Evolutionary conservation across 352 stramenopile species (phyloP), one percentile per base, ranked within the genome.

Genomic region (Globisporangium heterothallicum): DNA sequence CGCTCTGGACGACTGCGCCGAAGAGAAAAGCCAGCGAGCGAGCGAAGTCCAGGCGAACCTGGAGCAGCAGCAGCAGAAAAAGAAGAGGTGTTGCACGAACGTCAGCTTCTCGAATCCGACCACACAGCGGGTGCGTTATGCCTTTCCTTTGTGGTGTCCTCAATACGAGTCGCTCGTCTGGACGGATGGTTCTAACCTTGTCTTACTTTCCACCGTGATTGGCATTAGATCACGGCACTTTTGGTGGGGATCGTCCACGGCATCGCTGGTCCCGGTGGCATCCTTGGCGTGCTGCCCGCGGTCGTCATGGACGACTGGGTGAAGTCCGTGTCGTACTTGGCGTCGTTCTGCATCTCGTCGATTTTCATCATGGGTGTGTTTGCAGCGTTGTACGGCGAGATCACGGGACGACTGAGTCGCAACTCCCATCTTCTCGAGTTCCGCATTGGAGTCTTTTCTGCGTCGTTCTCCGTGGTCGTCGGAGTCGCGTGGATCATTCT

Each of bases 361-460:
- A 95, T 90, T 26, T 62, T 95, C 12, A 91, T 92, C 36, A 97
- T 97, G 90, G 90, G 86, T 36, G 67, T 78, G 4, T 97, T 96
- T 71, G 84, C 90, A 8, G 72, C 76, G 12, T 58, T 90, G 4
- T 96, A 96, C 56, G 86, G 90, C 27, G 79, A 86, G 44, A 40
- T 74, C 46, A 91, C 79, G 14, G 70, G 71, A 21, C 74, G 72
- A 27, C 47, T 86, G 47, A 66, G 71, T 24, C 67, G 74, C 38
- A 70, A 77, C 36, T 88, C 80, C 47, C 22, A 68, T 18, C 42
- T 73, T 12, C 58, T 88, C 16, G 77, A 87, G 50, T 80, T 87
- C 59, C 66, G 72, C 16, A 76, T 95, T 44, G 76, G 74, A 27
- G 63, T 93, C 32, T 84, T 89, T 59, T 90, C 78, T 16, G 55